Evolutionary conservation across 2,329 filamentous ascomycete species (phyloP), one percentile per base, ranked within the genome.

Genomic region (Tolypocladium nubicola): DNA sequence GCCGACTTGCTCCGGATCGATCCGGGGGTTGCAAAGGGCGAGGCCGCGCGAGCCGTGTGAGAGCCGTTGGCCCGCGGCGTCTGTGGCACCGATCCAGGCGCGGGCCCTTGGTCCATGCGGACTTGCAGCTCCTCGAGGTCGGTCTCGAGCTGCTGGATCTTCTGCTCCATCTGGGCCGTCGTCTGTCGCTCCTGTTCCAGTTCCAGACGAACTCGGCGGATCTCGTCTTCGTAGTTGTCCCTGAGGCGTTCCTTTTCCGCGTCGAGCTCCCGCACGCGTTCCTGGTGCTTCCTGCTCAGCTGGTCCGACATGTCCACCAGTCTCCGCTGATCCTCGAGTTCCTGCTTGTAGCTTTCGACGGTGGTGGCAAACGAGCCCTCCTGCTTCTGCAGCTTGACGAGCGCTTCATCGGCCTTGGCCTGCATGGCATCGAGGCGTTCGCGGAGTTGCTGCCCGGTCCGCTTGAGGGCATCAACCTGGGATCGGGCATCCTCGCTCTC

Each of bases 321-420:
- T 50, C 94, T 84, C 58, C 84, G 85, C 33, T 88, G 85, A 61
- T 87, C 87, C 62, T 95, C 90, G 9, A 96, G 79, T 69, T 97
- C 92, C 57, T 92, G 86, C 64, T 87, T 85, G 77, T 94, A 95
- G 60, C 87, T 87, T 68, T 97, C 88, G 60, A 96, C 86, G n/a
- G 86, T 85, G 56, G 89, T 84, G 1, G 89, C 87, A 33, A 88
- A 87, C 23, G 89, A 83, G 67, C 96, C 91, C 66, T 94, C 87
- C 39, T 97, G 81, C 68, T 91, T 87, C 66, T 97, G 90, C 37
- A 96, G 84, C 66, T 87, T 90, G 49, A 82, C 77, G 50, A 96
- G 81, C 7, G 88, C 85, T 58, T 97, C 90, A 59, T 97, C 92
- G 1, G 89, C 86, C 74, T 94, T 96, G 66, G 87, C 82, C 67